phyloP scores from a whole-genome alignment of 139 green algal species.

The Nannochloris sp. region DNA sequence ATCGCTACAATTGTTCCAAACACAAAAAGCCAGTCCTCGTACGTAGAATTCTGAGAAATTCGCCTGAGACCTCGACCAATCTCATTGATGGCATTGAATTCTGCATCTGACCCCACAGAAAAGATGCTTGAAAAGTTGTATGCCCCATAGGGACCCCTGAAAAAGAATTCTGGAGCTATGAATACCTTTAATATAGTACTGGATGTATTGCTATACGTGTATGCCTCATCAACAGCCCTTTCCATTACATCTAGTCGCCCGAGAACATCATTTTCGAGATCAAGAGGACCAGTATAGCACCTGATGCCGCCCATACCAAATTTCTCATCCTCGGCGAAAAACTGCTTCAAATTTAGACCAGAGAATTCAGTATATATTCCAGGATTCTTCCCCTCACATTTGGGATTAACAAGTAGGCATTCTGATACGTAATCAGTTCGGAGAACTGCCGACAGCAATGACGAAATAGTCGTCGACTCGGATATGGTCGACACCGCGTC shows the following conservation, averaged over 20 bases:
- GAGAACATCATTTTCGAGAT: not conserved
- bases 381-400: not conserved
- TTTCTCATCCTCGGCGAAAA: not conserved
- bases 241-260: not conserved
- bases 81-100: not conserved
- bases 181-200: not conserved
- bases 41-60: not conserved
- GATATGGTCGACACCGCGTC: not conserved
- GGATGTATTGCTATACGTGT: not conserved
- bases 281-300: not conserved
- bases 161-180: constrained; percentile 3
- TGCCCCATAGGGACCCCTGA: not conserved
- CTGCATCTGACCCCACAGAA: not conserved
- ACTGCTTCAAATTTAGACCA: not conserved
- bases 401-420: not conserved
- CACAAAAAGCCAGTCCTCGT: not conserved
- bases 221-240: not conserved
- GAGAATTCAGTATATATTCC: not conserved
- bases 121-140: not conserved
- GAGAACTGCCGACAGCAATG: not conserved
- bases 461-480: too few relatives aligned
- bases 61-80: not conserved
- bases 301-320: not conserved
- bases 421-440: not conserved
- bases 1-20: not conserved